Percentiles rank a stretch among this genome's conserved stretches.
These are phyloP conservation scores for Psidium friedrichsthalianum DNA, from an alignment of 345 rosid species.

Conservation along the genomic window DNA sequence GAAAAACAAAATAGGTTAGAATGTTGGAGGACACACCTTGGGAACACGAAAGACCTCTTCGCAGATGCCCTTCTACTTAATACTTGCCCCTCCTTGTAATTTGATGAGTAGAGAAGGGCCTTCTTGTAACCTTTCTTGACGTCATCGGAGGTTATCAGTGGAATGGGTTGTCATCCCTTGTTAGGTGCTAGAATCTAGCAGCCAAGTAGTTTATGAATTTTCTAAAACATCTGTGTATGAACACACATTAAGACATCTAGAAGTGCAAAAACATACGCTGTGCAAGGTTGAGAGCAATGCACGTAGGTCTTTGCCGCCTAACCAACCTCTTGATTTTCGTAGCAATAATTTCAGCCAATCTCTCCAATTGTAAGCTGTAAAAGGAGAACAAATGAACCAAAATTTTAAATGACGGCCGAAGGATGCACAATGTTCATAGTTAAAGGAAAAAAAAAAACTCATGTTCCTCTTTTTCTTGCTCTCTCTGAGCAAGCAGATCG, in stretches of 20 bases:
- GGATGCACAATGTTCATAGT: background rate
- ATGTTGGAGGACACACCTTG: constrained; percentile 28
- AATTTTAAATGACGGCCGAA: background rate
- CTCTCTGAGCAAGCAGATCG: constrained; percentile 67
- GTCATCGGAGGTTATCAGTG: constrained; percentile 76
- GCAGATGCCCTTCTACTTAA: constrained; percentile 78
- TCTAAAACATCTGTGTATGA: too few relatives aligned
- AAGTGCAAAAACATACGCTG: too few relatives aligned
- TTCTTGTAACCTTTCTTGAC: constrained; percentile 91
- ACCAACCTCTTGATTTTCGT: too few relatives aligned
- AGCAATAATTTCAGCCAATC: too few relatives aligned
- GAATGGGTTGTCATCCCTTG: constrained; percentile 84
- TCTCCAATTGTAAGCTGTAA: background rate
- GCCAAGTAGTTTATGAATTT: too few relatives aligned
- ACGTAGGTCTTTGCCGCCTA: too few relatives aligned
- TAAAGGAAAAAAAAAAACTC: background rate
- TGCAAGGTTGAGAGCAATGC: too few relatives aligned
- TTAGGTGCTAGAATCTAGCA: constrained; percentile 11
- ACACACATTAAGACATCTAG: too few relatives aligned
- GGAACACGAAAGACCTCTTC: constrained; percentile 88
- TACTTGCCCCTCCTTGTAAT: constrained; percentile 77
- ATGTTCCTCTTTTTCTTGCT: constrained; percentile 79
- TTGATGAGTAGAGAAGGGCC: constrained; percentile 95
- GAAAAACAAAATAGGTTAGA: too few relatives aligned
- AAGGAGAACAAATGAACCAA: background rate